Percentiles rank a stretch among this genome's conserved stretches.
Evolutionary conservation across 1,139 yeast species (phyloP).

Genomic region (Barnettozyma hawaiiensis): DNA sequence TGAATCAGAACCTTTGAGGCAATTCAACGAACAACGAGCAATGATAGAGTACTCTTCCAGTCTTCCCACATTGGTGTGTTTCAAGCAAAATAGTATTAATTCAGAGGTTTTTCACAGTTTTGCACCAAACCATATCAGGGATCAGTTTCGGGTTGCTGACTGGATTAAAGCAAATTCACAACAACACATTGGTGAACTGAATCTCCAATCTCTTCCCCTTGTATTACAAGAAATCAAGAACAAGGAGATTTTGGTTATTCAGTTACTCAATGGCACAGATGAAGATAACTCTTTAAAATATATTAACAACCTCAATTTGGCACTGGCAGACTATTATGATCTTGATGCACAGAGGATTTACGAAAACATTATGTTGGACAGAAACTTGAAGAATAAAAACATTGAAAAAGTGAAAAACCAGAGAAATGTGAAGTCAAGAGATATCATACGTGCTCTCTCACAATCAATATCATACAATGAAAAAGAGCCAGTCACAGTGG

Average conservation of each 20-base stretch:
- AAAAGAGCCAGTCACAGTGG: constrained; percentile 41
- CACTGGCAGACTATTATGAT: constrained; percentile 41
- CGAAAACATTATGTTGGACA: constrained; percentile 32
- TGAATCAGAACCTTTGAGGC: constrained; percentile 26
- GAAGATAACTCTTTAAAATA: constrained; percentile 3
- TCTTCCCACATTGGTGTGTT: constrained; percentile 53
- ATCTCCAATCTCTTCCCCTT: not conserved
- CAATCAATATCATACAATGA: constrained; percentile 42
- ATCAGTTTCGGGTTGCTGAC: constrained; percentile 35
- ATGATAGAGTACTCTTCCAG: constrained; percentile 50
- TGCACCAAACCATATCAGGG: constrained; percentile 58
- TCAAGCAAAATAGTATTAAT: constrained; percentile 50
- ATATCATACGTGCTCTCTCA: constrained; percentile 44
- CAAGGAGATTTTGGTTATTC: constrained; percentile 6
- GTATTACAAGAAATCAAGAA: not conserved
- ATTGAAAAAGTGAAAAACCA: constrained; percentile 41
- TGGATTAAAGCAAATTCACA: constrained; percentile 16
- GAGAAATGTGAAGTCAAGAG: constrained; percentile 38
- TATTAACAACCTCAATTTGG: constrained; percentile 31
- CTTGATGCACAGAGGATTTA: constrained; percentile 41
- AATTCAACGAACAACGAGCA: constrained; percentile 40
- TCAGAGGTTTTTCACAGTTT: constrained; percentile 53
- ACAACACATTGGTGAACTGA: constrained; percentile 31
- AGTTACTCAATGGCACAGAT: constrained; percentile 8
- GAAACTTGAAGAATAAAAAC: constrained; percentile 39